Evolutionary conservation across 1,139 yeast species (phyloP).

Genomic region (Candida sp.): DNA sequence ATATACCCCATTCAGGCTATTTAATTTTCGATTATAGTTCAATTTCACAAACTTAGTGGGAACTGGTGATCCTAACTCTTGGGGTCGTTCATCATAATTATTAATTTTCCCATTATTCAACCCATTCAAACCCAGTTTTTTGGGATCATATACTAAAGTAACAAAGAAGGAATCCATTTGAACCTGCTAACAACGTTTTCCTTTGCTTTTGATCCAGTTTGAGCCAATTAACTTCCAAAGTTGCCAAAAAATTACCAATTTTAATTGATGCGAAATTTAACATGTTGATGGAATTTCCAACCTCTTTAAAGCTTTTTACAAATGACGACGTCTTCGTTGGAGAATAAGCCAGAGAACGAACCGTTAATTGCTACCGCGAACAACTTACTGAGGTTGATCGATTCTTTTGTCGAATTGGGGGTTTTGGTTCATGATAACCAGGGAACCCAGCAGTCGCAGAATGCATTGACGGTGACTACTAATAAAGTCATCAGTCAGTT

Average conservation of each 20-base stretch:
- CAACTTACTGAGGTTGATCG: constrained; percentile 70
- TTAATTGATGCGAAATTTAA: not conserved
- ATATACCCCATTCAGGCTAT: not conserved
- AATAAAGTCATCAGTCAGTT: constrained; percentile 39
- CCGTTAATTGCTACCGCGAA: constrained; percentile 52
- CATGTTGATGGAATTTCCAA: not conserved
- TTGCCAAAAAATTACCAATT: not conserved
- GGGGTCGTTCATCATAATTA: not conserved
- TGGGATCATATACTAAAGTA: not conserved
- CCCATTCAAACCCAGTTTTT: not conserved
- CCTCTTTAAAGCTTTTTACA: constrained; percentile 4
- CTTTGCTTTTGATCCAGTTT: not conserved
- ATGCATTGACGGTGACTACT: constrained; percentile 38
- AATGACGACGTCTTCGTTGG: constrained; percentile 38
- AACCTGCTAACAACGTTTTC: not conserved
- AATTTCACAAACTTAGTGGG: not conserved
- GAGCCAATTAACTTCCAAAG: not conserved
- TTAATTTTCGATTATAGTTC: not conserved
- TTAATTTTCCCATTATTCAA: not conserved
- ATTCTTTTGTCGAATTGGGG: constrained; percentile 83
- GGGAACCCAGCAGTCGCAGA: constrained; percentile 60
- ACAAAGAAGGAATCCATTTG: not conserved
- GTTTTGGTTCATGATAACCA: constrained; percentile 92
- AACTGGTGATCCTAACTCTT: not conserved
- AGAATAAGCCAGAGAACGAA: constrained; percentile 23